Evolutionary conservation across 2,329 filamentous ascomycete genomes (phyloP), one percentile per base, ranked within the genome.

Genomic region (Didymosphaeria variabile): DNA sequence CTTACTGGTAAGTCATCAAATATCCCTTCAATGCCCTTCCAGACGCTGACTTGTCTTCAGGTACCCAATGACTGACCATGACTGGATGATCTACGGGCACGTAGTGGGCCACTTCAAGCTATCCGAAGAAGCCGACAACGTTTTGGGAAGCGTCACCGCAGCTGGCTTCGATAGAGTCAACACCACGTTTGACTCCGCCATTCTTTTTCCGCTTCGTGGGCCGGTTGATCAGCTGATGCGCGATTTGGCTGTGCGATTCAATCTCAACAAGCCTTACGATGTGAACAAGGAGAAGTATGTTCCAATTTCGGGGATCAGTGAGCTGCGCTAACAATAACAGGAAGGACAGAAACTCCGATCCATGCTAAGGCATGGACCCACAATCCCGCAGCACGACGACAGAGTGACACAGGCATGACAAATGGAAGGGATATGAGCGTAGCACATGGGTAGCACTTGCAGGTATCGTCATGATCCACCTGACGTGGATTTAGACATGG

Each of bases 111-210:
- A 6, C n/a, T 17, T 55, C 12, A 1, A 12, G 2, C 15, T 21
- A 1, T 38, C n/a, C 17, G 4, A 23, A 12, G 15, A 21, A 3
- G 38, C 38, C 7, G 4, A 55, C 3, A 17, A 45, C 0, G 19
- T 32, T 21, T 15, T 55, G 32, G 26, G n/a, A 15, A 32, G 10
- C 9, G 38, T 26, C 2, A 17, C 36, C n/a, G 13, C 21, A 6
- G 38, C 52, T 4, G 38, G n/a, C n/a, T 44, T 55, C 17, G 52
- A 55, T 26, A 23, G 44, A 13, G 38, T 55, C 23, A 55, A 55
- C 38, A 15, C 13, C 3, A n/a, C 2, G 1, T 29, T 31, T 13
- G 36, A 5, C 10, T 5, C n/a, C 13, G 50, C 36, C 5, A 1
- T 3, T 13, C 50, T n/a, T 15, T 36, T 53, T 13, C 23, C 26